phyloP scores from a whole-genome alignment of 768 basidiomycete species.

The Brasilioporus rufonigricans region DNA sequence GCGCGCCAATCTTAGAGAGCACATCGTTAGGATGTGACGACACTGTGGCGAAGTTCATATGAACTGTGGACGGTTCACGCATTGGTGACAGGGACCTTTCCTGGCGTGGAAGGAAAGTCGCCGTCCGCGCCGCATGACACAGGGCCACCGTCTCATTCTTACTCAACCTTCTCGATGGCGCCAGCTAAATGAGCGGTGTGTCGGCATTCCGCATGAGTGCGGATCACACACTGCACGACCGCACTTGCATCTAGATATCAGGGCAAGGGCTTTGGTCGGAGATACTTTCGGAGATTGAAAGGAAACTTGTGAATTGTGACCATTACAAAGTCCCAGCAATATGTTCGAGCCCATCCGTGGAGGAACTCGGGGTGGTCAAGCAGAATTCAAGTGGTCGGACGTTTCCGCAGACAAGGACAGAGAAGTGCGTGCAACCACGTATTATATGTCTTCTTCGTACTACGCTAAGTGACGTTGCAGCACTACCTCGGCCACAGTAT shows the following conservation, averaged over 20 bases:
- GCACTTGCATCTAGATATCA: conserved; percentile 14
- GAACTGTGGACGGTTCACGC: conserved; percentile 2
- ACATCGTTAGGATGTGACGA: not conserved
- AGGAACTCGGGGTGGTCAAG: conserved; percentile 89
- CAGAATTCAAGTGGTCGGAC: conserved; percentile 89
- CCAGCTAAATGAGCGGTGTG: conserved; percentile 3
- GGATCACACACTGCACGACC: conserved; percentile 14
- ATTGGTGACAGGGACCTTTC: not conserved
- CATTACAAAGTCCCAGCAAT: not conserved
- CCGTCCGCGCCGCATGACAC: conserved; percentile 9
- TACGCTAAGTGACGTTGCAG: conserved; percentile 37
- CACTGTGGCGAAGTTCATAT: conserved; percentile 4
- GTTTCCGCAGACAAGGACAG: conserved; percentile 91
- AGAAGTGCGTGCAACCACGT: conserved; percentile 52
- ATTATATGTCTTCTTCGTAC: not conserved
- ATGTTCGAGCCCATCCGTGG: conserved; percentile 86
- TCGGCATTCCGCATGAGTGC: conserved; percentile 21
- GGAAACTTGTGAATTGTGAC: not conserved
- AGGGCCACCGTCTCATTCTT: not conserved
- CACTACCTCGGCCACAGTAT: conserved; percentile 95
- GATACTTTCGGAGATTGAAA: conserved; percentile 17
- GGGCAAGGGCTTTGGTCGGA: conserved; percentile 17
- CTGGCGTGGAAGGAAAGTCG: not conserved
- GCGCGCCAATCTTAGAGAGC: conserved; percentile 1
- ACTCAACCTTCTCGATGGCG: conserved; percentile 1